These are phyloP conservation scores for Zasmidium cellare DNA, from an alignment of 2,329 filamentous ascomycete genomes.

Conservation along the genomic window DNA sequence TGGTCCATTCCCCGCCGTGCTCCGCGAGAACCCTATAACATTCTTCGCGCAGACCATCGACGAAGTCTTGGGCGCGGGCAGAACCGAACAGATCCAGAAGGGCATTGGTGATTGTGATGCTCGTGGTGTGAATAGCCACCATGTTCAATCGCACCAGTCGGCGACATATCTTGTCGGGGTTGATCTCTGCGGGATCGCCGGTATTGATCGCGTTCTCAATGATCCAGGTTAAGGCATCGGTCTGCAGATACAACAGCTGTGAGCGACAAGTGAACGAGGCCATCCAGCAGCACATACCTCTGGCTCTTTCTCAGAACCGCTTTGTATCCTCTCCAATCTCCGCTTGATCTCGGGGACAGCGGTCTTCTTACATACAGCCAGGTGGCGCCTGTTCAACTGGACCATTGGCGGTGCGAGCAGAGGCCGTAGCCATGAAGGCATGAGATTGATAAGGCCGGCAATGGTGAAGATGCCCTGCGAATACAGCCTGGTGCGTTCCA, in stretches of 20 bases:
- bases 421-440: constrained; percentile 7
- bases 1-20: constrained; percentile 21
- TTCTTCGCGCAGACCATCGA: constrained; percentile 26
- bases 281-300: too few species aligned
- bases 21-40: constrained; percentile 14
- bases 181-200: constrained; percentile 8
- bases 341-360: constrained; percentile 7
- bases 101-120: constrained; percentile 22
- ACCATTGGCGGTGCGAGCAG: constrained; percentile 1
- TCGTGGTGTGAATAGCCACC: constrained; percentile 29
- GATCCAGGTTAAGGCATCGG: constrained; percentile 20
- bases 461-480: constrained; percentile 12
- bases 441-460: constrained; percentile 14
- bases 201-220: constrained; percentile 11
- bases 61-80: constrained; percentile 14
- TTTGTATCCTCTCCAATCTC: constrained; percentile 4
- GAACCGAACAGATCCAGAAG: constrained; percentile 26
- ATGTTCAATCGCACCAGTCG: constrained; percentile 23
- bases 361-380: constrained; percentile 5
- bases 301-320: background rate
- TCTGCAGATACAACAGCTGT: too few species aligned
- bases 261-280: too few species aligned
- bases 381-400: background rate
- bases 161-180: constrained; percentile 14
- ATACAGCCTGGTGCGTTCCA: constrained; percentile 16